Percentiles rank a stretch among this genome's conserved stretches.
phyloP scores from a whole-genome alignment of 164 flowering plant genomes.

The Vitis labrusca region DNA sequence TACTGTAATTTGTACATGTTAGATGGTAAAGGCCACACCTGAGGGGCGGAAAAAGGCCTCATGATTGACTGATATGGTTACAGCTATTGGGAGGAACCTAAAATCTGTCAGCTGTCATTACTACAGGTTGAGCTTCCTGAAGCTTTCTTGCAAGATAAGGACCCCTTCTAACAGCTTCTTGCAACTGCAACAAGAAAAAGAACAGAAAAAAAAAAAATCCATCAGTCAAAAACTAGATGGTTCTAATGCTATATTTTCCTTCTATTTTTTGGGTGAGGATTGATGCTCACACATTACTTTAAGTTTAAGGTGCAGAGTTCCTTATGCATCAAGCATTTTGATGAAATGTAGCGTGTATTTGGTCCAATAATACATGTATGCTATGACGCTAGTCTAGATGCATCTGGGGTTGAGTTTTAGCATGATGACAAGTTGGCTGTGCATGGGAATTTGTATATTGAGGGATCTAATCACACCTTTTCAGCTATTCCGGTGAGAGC shows the following conservation, averaged over 20 bases:
- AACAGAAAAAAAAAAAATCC: neutral
- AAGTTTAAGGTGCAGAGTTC: no score
- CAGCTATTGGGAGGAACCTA: constrained; percentile 16
- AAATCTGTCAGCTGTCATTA: constrained; percentile 78
- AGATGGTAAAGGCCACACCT: no score
- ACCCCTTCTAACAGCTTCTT: constrained; percentile 71
- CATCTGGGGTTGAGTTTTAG: no score
- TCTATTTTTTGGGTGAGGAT: no score
- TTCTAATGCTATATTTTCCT: neutral
- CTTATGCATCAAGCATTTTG: neutral
- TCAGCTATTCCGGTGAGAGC: constrained; percentile 41
- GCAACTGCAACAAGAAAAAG: constrained; percentile 35
- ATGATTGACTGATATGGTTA: no score
- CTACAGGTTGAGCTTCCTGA: constrained; percentile 68
- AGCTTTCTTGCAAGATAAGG: constrained; percentile 67
- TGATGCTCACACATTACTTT: no score
- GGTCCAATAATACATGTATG: neutral
- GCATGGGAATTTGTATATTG: neutral
- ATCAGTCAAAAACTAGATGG: neutral
- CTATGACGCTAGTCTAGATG: neutral
- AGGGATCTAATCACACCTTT: constrained; percentile 47
- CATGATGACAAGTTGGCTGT: no score
- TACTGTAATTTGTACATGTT: no score
- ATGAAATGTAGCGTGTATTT: neutral
- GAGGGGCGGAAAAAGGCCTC: no score